phyloP scores from a whole-genome alignment of 176 grass and related monocot species.

The Oryza meyeriana region DNA sequence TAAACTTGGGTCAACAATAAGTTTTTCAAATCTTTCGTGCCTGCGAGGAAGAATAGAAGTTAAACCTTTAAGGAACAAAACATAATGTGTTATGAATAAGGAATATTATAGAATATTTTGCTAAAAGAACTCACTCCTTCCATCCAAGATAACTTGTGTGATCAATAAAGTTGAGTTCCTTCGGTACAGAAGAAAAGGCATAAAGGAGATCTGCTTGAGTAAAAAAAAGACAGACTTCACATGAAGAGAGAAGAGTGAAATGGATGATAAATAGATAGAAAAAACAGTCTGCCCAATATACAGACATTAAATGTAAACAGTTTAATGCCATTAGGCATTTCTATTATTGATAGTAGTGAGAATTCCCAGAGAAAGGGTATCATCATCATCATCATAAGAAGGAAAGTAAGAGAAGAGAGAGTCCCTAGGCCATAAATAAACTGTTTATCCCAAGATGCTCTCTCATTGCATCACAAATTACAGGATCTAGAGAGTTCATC shows the following conservation, averaged over 20 bases:
- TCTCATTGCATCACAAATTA: neutral
- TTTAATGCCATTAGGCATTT: neutral
- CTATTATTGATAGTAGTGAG: neutral
- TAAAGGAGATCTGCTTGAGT: conserved; percentile 57
- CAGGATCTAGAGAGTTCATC: neutral
- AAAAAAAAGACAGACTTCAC: neutral
- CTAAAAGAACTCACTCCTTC: conserved; percentile 47
- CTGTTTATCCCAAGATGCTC: neutral
- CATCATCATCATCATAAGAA: no score
- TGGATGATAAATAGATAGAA: neutral
- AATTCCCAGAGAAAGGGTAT: no score
- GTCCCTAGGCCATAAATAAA: no score
- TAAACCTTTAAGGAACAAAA: neutral
- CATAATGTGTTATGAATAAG: neutral
- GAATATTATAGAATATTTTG: neutral
- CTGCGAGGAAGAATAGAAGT: conserved; percentile 27
- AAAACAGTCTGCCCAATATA: neutral
- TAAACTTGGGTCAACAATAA: conserved; percentile 64
- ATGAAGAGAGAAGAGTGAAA: neutral
- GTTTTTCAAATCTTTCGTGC: conserved; percentile 68
- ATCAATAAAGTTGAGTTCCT: conserved; percentile 64
- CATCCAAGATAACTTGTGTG: conserved; percentile 69
- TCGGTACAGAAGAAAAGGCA: conserved; percentile 52
- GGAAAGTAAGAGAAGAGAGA: neutral
- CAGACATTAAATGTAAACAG: neutral